Percentiles rank a stretch among this genome's conserved stretches.
Conservation (phyloP, 805 yeast species). For the Pichia cephalocereana region DNA sequence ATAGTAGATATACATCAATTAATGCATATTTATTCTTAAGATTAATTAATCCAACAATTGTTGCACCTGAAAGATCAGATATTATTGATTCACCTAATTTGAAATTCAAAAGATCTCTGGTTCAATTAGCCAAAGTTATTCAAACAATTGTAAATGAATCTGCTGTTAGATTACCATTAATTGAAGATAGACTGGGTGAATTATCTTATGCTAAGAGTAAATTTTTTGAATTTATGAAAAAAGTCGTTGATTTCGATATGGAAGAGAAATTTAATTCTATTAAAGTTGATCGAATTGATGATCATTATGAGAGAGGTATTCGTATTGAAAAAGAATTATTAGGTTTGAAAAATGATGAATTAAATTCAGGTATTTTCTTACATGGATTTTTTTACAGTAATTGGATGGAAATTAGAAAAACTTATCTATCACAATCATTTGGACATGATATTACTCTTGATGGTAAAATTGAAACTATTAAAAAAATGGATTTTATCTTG, state of each 20-base stretch:
- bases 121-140: slow-evolving; percentile 71
- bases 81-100: slow-evolving; percentile 13
- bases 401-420: slow-evolving; percentile 27
- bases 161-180: slow-evolving; percentile 55
- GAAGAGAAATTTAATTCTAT: slow-evolving; percentile 6
- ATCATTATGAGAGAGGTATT: not conserved
- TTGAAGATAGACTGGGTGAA: slow-evolving; percentile 31
- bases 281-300: not conserved
- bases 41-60: slow-evolving; percentile 80
- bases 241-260: slow-evolving; percentile 16
- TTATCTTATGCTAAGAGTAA: slow-evolving; percentile 30
- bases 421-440: slow-evolving; percentile 13
- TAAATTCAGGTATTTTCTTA: slow-evolving; percentile 17
- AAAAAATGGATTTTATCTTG: slow-evolving; percentile 38
- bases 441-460: slow-evolving; percentile 10
- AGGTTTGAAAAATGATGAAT: not conserved
- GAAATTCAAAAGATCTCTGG: slow-evolving; percentile 49
- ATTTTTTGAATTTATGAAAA: slow-evolving; percentile 33
- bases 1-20: slow-evolving; percentile 58
- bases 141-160: slow-evolving; percentile 86
- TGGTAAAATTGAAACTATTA: slow-evolving; percentile 22
- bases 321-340: not conserved
- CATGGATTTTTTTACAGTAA: slow-evolving; percentile 44
- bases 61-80: slow-evolving; percentile 62
- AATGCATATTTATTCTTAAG: slow-evolving; percentile 83